These are phyloP conservation scores for Rhizopogon rudus DNA, from an alignment of 768 basidiomycete species.

Conservation along the genomic window DNA sequence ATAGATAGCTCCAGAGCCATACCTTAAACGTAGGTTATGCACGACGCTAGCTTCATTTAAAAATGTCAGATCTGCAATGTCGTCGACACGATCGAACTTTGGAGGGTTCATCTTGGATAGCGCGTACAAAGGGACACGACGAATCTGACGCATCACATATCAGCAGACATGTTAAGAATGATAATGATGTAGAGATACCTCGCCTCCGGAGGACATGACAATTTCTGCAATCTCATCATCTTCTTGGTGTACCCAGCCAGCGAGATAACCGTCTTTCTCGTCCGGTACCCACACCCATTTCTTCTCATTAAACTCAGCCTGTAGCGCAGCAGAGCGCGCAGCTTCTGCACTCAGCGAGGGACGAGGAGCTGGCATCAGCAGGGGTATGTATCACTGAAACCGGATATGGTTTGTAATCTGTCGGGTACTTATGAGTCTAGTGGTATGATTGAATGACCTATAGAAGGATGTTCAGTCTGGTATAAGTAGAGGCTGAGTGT, in stretches of 20 bases:
- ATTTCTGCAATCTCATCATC: constrained; percentile 82
- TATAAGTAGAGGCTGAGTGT: neutral
- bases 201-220: constrained; percentile 78
- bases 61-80: constrained; percentile 97
- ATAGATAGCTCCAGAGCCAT: constrained; percentile 89
- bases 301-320: constrained; percentile 96
- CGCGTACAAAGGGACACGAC: constrained; percentile 69
- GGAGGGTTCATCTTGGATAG: constrained; percentile 97
- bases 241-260: constrained; percentile 90
- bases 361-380: constrained; percentile 43
- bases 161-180: neutral
- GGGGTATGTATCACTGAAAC: neutral
- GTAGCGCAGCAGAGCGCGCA: constrained; percentile 80
- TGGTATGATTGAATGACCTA: neutral
- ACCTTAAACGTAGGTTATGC: constrained; percentile 92
- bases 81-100: constrained; percentile 96
- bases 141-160: constrained; percentile 36
- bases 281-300: constrained; percentile 99
- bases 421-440: neutral
- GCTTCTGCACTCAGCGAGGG: constrained; percentile 61
- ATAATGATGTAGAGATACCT: constrained; percentile 41
- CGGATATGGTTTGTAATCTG: neutral
- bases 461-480: neutral
- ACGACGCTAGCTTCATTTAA: constrained; percentile 98
- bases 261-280: constrained; percentile 85